phyloP scores from a whole-genome alignment of 2,329 filamentous ascomycete species.

The Chrysoporthe cubensis region DNA sequence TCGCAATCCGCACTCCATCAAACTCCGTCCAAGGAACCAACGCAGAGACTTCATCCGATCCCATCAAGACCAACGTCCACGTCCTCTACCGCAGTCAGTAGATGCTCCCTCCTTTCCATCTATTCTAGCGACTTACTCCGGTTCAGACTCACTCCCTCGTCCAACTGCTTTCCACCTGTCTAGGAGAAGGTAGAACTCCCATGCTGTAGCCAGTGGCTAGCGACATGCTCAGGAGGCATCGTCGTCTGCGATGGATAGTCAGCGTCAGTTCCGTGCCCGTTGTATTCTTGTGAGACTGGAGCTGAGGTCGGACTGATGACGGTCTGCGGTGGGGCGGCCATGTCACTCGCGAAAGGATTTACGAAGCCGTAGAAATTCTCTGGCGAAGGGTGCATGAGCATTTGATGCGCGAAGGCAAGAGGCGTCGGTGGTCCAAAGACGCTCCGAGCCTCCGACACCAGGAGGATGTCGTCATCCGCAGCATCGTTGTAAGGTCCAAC shows the following conservation, averaged over 20 bases:
- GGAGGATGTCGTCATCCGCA: constrained; percentile 15
- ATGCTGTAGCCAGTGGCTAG: constrained; percentile 24
- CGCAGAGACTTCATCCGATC: too few relatives aligned
- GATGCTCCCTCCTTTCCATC: not conserved
- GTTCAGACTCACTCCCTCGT: not conserved
- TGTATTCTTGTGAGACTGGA: not conserved
- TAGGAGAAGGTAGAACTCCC: constrained; percentile 22
- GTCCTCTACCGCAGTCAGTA: constrained; percentile 2
- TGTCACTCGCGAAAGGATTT: constrained; percentile 8
- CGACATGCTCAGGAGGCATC: constrained; percentile 11
- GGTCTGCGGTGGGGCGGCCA: constrained; percentile 15
- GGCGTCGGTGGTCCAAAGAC: constrained; percentile 8
- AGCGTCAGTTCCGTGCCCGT: constrained; percentile 21
- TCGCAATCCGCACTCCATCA: too few relatives aligned
- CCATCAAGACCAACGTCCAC: not conserved
- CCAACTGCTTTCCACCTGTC: constrained; percentile 1
- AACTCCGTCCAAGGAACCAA: too few relatives aligned
- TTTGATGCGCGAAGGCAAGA: constrained; percentile 14
- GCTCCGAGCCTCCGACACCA: constrained; percentile 16
- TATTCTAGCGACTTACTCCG: not conserved
- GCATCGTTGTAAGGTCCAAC: not conserved
- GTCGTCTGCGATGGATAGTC: constrained; percentile 25
- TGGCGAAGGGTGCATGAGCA: constrained; percentile 19
- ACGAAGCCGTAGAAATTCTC: constrained; percentile 24
- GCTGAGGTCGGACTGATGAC: not conserved